Conservation (phyloP, 2,329 filamentous ascomycete genomes). For the Macrophomina phaseolina region DNA sequence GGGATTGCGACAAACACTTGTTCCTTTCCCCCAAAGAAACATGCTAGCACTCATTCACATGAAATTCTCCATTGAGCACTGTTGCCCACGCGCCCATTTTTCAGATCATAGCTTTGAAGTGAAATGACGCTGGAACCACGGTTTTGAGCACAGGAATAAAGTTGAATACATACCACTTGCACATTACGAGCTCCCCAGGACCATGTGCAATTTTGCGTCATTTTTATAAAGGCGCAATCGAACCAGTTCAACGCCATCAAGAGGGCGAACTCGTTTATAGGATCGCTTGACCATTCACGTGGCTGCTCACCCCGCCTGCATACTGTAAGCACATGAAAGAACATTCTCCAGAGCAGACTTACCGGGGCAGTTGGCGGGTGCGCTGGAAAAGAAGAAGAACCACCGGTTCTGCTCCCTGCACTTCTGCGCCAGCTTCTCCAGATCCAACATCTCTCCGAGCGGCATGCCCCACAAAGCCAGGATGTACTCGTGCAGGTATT, state of each 20-base stretch:
- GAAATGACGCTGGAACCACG: not conserved
- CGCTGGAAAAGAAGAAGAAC: conserved; percentile 67
- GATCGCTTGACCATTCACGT: conserved; percentile 52
- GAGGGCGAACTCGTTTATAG: conserved; percentile 26
- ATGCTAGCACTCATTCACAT: too few relatives aligned
- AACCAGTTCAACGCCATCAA: too few relatives aligned
- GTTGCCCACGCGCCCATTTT: too few relatives aligned
- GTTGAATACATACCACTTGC: too few relatives aligned
- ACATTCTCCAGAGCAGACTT: conserved; percentile 20
- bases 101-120: too few relatives aligned
- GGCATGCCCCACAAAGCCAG: conserved; percentile 50
- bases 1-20: too few relatives aligned
- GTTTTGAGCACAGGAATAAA: too few relatives aligned
- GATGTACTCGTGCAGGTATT: conserved; percentile 45
- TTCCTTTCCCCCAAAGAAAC: too few relatives aligned
- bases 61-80: too few relatives aligned
- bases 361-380: conserved; percentile 64
- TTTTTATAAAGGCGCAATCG: not conserved
- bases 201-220: not conserved
- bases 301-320: conserved; percentile 48
- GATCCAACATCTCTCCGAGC: conserved; percentile 46
- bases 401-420: conserved; percentile 63
- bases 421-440: conserved; percentile 59
- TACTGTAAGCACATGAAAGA: conserved; percentile 17
- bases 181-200: too few relatives aligned